Evolutionary conservation across 2,329 filamentous ascomycete genomes (phyloP).

Genomic region (Teratosphaeria viscida): DNA sequence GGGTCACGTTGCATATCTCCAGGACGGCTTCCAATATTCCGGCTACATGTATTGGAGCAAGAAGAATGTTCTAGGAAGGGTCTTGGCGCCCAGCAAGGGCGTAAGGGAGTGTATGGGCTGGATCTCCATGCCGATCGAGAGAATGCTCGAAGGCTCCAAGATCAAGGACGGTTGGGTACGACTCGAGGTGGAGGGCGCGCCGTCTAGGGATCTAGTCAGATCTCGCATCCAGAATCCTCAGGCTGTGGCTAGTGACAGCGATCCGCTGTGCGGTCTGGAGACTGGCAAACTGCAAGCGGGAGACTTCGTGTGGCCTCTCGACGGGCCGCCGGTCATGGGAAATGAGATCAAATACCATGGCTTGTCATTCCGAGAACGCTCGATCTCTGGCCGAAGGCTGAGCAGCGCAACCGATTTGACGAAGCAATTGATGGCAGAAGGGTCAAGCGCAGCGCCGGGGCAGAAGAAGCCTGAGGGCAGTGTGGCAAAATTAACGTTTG

Average conservation of each 20-base stretch:
- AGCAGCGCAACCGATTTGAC: not conserved
- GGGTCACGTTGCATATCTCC: slow-evolving; percentile 42
- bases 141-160: slow-evolving; percentile 12
- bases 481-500: slow-evolving; percentile 25
- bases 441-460: not conserved
- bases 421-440: not conserved
- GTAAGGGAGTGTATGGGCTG: slow-evolving; percentile 46
- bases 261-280: slow-evolving; percentile 22
- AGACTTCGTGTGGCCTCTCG: slow-evolving; percentile 30
- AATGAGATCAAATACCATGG: slow-evolving; percentile 18
- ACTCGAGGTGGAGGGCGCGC: slow-evolving; percentile 24
- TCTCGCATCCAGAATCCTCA: slow-evolving; percentile 29
- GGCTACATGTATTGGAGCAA: slow-evolving; percentile 48
- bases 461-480: not conserved
- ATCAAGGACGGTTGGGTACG: slow-evolving; percentile 41
- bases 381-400: slow-evolving; percentile 2
- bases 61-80: slow-evolving; percentile 42
- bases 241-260: slow-evolving; percentile 25
- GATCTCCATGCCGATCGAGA: slow-evolving; percentile 31
- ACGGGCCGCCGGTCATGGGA: slow-evolving; percentile 20
- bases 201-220: not conserved
- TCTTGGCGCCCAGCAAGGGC: slow-evolving; percentile 37
- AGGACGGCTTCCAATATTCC: slow-evolving; percentile 44
- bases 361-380: slow-evolving; percentile 4
- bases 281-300: slow-evolving; percentile 10